Conservation (phyloP, 2,329 filamentous ascomycete species). For the Calonectria fujianensis region DNA sequence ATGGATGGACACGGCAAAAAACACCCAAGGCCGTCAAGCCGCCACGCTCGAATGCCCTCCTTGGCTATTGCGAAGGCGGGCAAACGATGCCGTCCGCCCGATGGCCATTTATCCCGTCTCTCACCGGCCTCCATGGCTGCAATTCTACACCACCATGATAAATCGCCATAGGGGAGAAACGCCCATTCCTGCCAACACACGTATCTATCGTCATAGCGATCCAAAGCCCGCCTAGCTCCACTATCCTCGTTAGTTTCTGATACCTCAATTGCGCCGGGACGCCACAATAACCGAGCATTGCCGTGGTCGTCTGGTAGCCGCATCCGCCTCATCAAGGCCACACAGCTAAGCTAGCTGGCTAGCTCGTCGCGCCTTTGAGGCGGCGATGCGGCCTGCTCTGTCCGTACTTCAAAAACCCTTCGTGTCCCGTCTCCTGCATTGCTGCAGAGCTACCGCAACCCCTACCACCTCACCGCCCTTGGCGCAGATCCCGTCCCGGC, state of each 20-base stretch:
- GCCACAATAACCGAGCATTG: slow-evolving; percentile 37
- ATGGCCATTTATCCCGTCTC: neutral
- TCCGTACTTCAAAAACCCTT: slow-evolving; percentile 24
- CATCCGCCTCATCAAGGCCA: slow-evolving; percentile 21
- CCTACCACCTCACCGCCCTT: neutral
- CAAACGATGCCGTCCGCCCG: slow-evolving; percentile 6
- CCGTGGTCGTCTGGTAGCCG: slow-evolving; percentile 29
- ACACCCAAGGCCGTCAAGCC: slow-evolving; percentile 19
- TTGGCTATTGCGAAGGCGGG: neutral
- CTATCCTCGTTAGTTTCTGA: slow-evolving; percentile 20
- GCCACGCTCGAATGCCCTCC: slow-evolving; percentile 13
- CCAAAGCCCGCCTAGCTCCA: slow-evolving; percentile 30
- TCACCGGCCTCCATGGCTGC: neutral
- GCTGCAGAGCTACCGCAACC: slow-evolving; percentile 2
- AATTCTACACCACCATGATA: slow-evolving; percentile 2
- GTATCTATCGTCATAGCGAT: slow-evolving; percentile 8
- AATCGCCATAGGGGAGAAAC: neutral
- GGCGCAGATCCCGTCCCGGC: slow-evolving; percentile 17
- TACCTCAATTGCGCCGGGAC: slow-evolving; percentile 29
- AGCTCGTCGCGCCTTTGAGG: slow-evolving; percentile 12
- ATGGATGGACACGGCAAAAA: slow-evolving; percentile 24
- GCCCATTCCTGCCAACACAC: slow-evolving; percentile 17
- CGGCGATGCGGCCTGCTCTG: slow-evolving; percentile 24
- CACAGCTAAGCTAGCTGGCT: neutral
- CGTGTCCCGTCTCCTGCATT: slow-evolving; percentile 15